phyloP scores from a whole-genome alignment of 495 filamentous ascomycete genomes.

The Aspergillus heteromorphus region DNA sequence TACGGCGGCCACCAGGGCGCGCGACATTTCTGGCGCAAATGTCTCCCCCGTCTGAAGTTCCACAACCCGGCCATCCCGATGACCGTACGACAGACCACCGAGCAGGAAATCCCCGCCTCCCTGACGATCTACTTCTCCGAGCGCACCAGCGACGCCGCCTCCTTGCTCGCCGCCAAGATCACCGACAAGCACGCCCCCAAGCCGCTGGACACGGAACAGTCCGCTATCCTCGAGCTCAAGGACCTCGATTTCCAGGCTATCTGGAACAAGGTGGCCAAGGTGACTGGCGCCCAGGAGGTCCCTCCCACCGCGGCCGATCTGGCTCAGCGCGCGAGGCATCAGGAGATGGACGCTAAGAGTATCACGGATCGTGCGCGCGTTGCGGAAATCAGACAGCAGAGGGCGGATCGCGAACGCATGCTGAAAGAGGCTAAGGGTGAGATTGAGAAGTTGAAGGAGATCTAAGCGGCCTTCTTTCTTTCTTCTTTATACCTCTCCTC shows the following conservation, averaged over 20 bases:
- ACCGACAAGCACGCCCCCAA: slow-evolving; percentile 33
- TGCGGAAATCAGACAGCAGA: slow-evolving; percentile 52
- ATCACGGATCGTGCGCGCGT: slow-evolving; percentile 50
- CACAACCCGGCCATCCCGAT: slow-evolving; percentile 84
- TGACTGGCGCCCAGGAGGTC: slow-evolving; percentile 63
- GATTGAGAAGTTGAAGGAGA: slow-evolving; percentile 34
- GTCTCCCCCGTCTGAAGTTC: slow-evolving; percentile 83
- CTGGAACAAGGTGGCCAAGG: slow-evolving; percentile 56
- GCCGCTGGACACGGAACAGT: slow-evolving; percentile 29
- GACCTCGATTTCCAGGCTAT: slow-evolving; percentile 51
- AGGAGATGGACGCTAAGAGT: slow-evolving; percentile 47
- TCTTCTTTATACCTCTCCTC: no score
- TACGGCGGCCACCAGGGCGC: slow-evolving; percentile 65
- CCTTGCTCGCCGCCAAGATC: slow-evolving; percentile 20
- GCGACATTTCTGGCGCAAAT: slow-evolving; percentile 82
- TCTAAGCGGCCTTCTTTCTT: slow-evolving; percentile 15
- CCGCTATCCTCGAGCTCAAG: slow-evolving; percentile 31
- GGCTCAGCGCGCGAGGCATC: slow-evolving; percentile 52
- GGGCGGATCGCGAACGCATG: slow-evolving; percentile 57
- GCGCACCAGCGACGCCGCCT: slow-evolving; percentile 28
- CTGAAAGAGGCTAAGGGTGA: slow-evolving; percentile 54
- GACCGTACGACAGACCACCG: slow-evolving; percentile 62
- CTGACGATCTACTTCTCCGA: slow-evolving; percentile 70
- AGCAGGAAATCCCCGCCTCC: slow-evolving; percentile 53
- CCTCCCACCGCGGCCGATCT: slow-evolving; percentile 56